Evolutionary conservation across 2,329 filamentous ascomycete genomes (phyloP).

Genomic region (Cryphonectria japonica): DNA sequence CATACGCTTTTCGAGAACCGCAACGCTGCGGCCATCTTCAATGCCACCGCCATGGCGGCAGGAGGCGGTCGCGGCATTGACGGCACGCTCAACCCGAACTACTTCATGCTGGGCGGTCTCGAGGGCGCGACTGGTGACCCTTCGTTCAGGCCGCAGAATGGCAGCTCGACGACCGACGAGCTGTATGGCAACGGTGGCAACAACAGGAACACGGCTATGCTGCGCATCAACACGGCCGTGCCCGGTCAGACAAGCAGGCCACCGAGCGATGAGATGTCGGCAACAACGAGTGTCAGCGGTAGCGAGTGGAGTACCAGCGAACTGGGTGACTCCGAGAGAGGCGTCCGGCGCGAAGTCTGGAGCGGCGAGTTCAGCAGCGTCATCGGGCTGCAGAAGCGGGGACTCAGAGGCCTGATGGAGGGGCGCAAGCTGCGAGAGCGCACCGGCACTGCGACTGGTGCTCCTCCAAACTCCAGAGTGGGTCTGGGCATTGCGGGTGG

Average conservation of each 20-base stretch:
- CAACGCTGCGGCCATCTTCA: slow-evolving; percentile 96
- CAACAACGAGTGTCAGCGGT: slow-evolving; percentile 55
- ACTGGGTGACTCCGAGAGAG: slow-evolving; percentile 53
- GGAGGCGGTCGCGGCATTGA: slow-evolving; percentile 86
- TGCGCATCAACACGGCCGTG: slow-evolving; percentile 55
- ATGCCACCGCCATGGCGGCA: slow-evolving; percentile 96
- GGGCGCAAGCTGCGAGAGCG: slow-evolving; percentile 83
- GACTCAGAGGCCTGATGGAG: slow-evolving; percentile 91
- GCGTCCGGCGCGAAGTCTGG: slow-evolving; percentile 71
- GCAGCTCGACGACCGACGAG: slow-evolving; percentile 37
- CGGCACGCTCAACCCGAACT: slow-evolving; percentile 66
- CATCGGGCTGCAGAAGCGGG: slow-evolving; percentile 93
- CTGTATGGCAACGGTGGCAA: slow-evolving; percentile 37
- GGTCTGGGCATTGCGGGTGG: slow-evolving; percentile 27
- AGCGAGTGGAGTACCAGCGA: slow-evolving; percentile 60
- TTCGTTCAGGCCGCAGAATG: slow-evolving; percentile 36
- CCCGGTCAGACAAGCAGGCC: slow-evolving; percentile 41
- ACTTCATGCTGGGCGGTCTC: slow-evolving; percentile 55
- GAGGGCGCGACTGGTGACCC: slow-evolving; percentile 37
- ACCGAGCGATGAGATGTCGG: slow-evolving; percentile 53
- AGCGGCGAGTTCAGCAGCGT: slow-evolving; percentile 81
- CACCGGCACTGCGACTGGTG: slow-evolving; percentile 47
- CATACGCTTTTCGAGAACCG: slow-evolving; percentile 88
- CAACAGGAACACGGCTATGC: slow-evolving; percentile 40
- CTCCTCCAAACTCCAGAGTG: slow-evolving; percentile 26